phyloP scores from a whole-genome alignment of 169 alveolate species.

The Plasmodium blacklocki region DNA sequence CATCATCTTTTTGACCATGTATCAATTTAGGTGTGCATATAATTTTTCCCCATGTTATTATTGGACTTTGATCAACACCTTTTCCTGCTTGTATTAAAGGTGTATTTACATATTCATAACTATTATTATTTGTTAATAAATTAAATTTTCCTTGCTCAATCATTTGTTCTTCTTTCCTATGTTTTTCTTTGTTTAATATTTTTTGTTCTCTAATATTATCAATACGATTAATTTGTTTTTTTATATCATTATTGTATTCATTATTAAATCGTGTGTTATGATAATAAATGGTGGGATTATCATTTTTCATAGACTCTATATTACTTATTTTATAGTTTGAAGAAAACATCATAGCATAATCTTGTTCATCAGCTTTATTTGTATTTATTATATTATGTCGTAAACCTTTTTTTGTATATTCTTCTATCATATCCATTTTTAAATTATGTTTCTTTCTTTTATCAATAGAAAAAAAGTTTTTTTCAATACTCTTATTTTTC shows the following conservation, averaged over 20 bases:
- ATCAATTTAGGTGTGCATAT: constrained; percentile 26
- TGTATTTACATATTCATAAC: constrained; percentile 79
- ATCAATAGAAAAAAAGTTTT: constrained; percentile 77
- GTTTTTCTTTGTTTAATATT: constrained; percentile 45
- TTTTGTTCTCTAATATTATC: constrained; percentile 59
- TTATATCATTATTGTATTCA: constrained; percentile 74
- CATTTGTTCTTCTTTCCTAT: constrained; percentile 77
- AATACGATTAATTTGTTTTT: constrained; percentile 44
- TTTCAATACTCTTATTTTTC: constrained; percentile 52
- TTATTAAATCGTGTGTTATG: constrained; percentile 75
- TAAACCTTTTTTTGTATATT: constrained; percentile 80
- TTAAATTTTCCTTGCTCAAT: constrained; percentile 76
- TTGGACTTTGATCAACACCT: constrained; percentile 76
- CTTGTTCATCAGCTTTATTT: constrained; percentile 71
- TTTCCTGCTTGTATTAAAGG: constrained; percentile 81
- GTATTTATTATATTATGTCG: constrained; percentile 40
- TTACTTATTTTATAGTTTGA: constrained; percentile 5
- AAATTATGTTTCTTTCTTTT: constrained; percentile 76
- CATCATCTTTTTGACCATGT: constrained; percentile 8
- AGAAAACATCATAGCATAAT: constrained; percentile 66
- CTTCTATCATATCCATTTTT: constrained; percentile 77
- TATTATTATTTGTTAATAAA: constrained; percentile 62
- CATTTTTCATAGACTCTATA: constrained; percentile 4
- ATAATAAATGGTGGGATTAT: constrained; percentile 33
- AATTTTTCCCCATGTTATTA: constrained; percentile 80